Percentiles rank a stretch among this genome's conserved stretches.
These are phyloP conservation scores for Tricholoma sp. DNA, from an alignment of 768 basidiomycete genomes.

Conservation along the genomic window DNA sequence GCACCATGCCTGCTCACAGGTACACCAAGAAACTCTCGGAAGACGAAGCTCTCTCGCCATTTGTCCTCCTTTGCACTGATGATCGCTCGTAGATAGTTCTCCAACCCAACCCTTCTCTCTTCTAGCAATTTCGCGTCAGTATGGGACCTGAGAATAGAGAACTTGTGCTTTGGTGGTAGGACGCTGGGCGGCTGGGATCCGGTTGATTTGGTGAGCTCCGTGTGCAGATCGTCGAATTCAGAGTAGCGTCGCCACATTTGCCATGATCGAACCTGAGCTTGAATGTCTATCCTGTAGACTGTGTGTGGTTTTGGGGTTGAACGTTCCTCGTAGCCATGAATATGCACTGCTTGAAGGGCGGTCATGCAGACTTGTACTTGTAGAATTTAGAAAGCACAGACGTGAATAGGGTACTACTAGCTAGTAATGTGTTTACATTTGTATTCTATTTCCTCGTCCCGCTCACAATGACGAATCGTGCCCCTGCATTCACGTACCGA, in stretches of 20 bases:
- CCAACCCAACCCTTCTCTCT: slow-evolving; percentile 72
- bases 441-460: slow-evolving; percentile 19
- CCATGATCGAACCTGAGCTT: slow-evolving; percentile 89
- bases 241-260: slow-evolving; percentile 93
- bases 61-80: slow-evolving; percentile 72
- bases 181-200: slow-evolving; percentile 70
- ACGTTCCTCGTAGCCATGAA: slow-evolving; percentile 66
- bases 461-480: slow-evolving; percentile 47
- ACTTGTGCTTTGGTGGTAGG: slow-evolving; percentile 83
- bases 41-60: slow-evolving; percentile 77
- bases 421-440: neutral
- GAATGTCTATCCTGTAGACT: slow-evolving; percentile 79
- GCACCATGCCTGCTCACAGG: slow-evolving; percentile 55
- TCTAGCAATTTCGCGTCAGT: slow-evolving; percentile 62
- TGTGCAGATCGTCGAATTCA: slow-evolving; percentile 86
- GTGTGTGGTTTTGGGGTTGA: slow-evolving; percentile 68
- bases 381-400: slow-evolving; percentile 2
- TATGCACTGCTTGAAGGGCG: slow-evolving; percentile 72
- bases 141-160: slow-evolving; percentile 59
- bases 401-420: neutral
- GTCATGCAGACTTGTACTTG: slow-evolving; percentile 36
- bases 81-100: slow-evolving; percentile 83
- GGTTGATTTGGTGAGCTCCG: slow-evolving; percentile 74
- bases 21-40: slow-evolving; percentile 84
- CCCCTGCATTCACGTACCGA: slow-evolving; percentile 32